A percentile compares a stretch with the other conserved stretches of the same genome.
Evolutionary conservation across 1,139 yeast genomes (phyloP).

Genomic region (Candida frijolesensis): DNA sequence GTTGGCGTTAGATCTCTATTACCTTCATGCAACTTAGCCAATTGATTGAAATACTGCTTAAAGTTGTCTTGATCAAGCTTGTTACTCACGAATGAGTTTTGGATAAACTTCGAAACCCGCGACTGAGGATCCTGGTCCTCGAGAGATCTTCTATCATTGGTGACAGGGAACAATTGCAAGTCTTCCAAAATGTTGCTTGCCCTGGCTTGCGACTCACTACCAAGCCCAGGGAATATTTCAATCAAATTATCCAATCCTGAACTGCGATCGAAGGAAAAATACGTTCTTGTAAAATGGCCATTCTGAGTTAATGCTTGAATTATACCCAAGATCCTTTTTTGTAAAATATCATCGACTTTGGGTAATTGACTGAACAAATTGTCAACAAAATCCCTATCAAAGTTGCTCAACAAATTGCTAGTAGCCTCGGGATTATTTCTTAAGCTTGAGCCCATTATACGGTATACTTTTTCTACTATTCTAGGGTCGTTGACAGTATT

Average conservation of each 20-base stretch:
- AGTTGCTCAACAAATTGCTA: constrained; percentile 20
- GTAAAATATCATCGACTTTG: constrained; percentile 30
- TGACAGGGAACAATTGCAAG: constrained; percentile 23
- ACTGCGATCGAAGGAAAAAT: constrained; percentile 23
- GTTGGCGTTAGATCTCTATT: constrained; percentile 28
- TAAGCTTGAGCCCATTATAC: constrained; percentile 58
- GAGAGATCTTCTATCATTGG: constrained; percentile 25
- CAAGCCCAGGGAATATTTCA: constrained; percentile 29
- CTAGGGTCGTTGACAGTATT: constrained; percentile 11
- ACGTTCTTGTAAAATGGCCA: constrained; percentile 27
- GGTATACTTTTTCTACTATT: constrained; percentile 47
- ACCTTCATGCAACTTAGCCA: constrained; percentile 39
- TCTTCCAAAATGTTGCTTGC: constrained; percentile 46
- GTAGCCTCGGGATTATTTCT: constrained; percentile 77
- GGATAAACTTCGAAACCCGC: constrained; percentile 34
- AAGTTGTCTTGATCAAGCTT: constrained; percentile 34
- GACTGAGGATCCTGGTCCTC: constrained; percentile 24
- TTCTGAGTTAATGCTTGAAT: constrained; percentile 44
- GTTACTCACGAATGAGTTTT: constrained; percentile 25
- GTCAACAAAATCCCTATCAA: constrained; percentile 17
- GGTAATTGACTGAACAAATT: constrained; percentile 22
- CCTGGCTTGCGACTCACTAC: constrained; percentile 32
- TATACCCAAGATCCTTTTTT: constrained; percentile 52
- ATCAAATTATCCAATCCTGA: constrained; percentile 30
- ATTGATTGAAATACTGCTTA: constrained; percentile 43